phyloP scores from a whole-genome alignment of 352 stramenopile genomes.

The Pythium guiyangense region DNA sequence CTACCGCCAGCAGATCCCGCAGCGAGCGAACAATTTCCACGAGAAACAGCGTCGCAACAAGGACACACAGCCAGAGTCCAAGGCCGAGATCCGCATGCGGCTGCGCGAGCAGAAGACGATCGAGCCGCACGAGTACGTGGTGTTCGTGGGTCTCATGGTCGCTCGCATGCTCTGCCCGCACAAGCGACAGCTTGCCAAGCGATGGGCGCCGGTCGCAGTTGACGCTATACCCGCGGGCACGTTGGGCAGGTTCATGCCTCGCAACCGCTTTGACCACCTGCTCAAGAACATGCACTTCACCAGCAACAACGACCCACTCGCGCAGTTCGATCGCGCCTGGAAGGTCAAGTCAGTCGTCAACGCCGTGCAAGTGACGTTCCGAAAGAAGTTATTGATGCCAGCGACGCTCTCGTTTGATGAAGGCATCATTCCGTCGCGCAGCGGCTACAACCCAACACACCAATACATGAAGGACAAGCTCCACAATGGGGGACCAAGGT shows the following conservation, averaged over 20 bases:
- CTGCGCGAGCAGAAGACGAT: background rate
- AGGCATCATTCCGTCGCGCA: no score
- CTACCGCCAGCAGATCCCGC: background rate
- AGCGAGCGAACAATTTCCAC: background rate
- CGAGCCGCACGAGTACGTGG: background rate
- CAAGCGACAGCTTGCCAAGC: background rate
- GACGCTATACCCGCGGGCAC: background rate
- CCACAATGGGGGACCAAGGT: no score
- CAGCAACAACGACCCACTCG: background rate
- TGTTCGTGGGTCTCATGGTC: background rate
- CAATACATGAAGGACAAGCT: no score
- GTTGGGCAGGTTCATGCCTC: background rate
- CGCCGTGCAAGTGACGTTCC: no score
- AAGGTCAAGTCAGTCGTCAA: no score
- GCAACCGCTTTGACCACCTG: background rate
- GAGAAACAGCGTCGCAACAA: background rate
- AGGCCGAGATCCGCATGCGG: background rate
- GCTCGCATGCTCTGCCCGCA: background rate
- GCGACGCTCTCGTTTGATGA: no score
- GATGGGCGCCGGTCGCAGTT: background rate
- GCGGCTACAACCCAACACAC: no score
- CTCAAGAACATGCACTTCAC: background rate
- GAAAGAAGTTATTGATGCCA: no score
- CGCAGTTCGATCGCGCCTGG: no score
- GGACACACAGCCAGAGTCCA: background rate